Evolutionary conservation across 192 early-diverging fungal species (phyloP).

Genomic region (Coemansia guatemalensis): DNA sequence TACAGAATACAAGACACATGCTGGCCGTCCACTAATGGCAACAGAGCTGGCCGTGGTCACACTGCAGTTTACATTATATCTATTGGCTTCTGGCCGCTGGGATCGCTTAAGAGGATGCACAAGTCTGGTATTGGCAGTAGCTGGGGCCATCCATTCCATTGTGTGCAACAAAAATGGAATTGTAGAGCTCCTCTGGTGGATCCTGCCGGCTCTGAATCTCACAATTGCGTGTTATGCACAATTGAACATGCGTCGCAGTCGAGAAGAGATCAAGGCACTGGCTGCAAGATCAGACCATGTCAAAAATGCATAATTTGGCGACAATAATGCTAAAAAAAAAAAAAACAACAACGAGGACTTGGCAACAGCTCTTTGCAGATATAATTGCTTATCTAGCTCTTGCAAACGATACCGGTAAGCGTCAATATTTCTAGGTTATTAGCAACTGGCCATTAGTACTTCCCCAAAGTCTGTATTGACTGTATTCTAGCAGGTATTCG

Average conservation of each 20-base stretch:
- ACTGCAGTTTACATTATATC: slow-evolving; percentile 38
- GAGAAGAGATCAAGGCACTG: slow-evolving; percentile 18
- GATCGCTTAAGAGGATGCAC: background rate
- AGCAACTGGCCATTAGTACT: no score
- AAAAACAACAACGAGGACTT: background rate
- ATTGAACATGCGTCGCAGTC: slow-evolving; percentile 46
- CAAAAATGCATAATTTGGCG: slow-evolving; percentile 14
- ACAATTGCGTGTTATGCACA: slow-evolving; percentile 32
- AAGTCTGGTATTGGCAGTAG: background rate
- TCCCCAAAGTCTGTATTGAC: no score
- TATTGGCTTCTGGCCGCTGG: slow-evolving; percentile 42
- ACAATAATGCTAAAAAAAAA: background rate
- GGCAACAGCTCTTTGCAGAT: background rate
- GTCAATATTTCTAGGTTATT: no score
- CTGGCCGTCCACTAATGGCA: slow-evolving; percentile 30
- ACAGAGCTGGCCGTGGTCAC: slow-evolving; percentile 42
- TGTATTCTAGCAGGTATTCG: no score
- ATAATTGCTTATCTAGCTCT: background rate
- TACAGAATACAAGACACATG: slow-evolving; percentile 12
- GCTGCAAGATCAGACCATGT: slow-evolving; percentile 14
- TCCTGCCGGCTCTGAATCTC: slow-evolving; percentile 30
- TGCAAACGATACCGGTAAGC: no score
- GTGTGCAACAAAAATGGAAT: slow-evolving; percentile 19
- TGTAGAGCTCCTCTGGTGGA: slow-evolving; percentile 39
- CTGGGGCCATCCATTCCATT: slow-evolving; percentile 18